Conservation (phyloP, 768 basidiomycete species). For the Leccinum variicolor region DNA sequence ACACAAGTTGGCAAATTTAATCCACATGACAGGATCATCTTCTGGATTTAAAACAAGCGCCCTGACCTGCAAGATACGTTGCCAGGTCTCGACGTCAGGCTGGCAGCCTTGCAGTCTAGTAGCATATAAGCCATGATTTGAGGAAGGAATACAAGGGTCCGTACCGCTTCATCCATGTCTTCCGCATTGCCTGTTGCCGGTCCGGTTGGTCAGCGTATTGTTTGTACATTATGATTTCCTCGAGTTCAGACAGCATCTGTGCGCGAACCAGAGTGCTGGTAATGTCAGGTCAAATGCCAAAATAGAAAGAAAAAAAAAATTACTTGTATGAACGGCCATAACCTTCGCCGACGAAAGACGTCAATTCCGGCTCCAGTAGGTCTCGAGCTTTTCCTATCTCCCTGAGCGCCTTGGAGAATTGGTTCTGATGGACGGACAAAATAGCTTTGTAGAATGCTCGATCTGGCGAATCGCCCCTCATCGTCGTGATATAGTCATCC, state of each 20-base stretch:
- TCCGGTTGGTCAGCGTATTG: constrained; percentile 92
- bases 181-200: constrained; percentile 84
- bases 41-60: constrained; percentile 90
- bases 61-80: constrained; percentile 92
- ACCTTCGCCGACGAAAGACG: constrained; percentile 89
- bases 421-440: constrained; percentile 92
- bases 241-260: constrained; percentile 96
- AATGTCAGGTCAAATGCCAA: constrained; percentile 13
- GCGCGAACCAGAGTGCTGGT: constrained; percentile 91
- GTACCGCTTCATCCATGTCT: constrained; percentile 97
- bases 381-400: constrained; percentile 95
- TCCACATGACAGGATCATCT: constrained; percentile 97
- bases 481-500: constrained; percentile 93
- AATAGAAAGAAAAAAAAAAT: constrained; percentile 22
- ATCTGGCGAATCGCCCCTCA: constrained; percentile 92
- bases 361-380: constrained; percentile 85
- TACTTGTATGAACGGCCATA: constrained; percentile 98
- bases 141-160: constrained; percentile 4
- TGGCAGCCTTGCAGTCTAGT: constrained; percentile 89
- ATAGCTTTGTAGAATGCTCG: constrained; percentile 96
- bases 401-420: constrained; percentile 84
- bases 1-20: constrained; percentile 97
- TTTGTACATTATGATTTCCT: constrained; percentile 96
- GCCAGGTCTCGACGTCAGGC: constrained; percentile 99
- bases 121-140: neutral